phyloP scores from a whole-genome alignment of 441 rosid species.

The Erodium moschatum region DNA sequence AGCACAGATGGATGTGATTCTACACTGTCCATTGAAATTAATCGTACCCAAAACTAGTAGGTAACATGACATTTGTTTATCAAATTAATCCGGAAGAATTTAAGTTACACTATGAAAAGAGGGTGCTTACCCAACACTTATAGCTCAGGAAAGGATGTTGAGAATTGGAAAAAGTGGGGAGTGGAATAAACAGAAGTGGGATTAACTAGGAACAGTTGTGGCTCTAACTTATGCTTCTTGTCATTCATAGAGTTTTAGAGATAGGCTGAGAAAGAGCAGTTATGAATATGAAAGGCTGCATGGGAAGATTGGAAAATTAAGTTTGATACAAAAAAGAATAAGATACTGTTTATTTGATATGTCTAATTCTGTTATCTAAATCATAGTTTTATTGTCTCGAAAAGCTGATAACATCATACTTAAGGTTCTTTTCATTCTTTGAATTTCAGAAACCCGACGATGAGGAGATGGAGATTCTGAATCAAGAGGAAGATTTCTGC shows the following conservation, averaged over 20 bases:
- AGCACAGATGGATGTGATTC: conserved; percentile 1
- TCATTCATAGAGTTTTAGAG: neutral
- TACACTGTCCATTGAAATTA: neutral
- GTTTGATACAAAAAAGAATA: neutral
- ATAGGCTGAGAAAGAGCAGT: neutral
- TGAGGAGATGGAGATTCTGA: conserved; percentile 66
- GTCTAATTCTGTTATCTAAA: too few species aligned
- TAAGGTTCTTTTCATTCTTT: conserved; percentile 6
- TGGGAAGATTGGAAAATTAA: neutral
- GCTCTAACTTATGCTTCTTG: neutral
- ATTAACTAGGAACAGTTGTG: neutral
- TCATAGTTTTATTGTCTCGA: too few species aligned
- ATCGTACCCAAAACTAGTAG: neutral
- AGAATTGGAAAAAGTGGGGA: neutral
- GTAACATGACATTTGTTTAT: neutral
- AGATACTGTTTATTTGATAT: neutral
- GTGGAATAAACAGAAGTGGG: neutral
- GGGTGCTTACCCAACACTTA: too few species aligned
- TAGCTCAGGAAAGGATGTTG: neutral
- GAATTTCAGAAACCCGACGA: conserved; percentile 73
- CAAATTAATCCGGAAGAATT: neutral
- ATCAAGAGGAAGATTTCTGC: conserved; percentile 76
- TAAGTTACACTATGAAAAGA: neutral
- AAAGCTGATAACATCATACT: neutral
- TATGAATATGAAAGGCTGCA: neutral